Base-by-base conservation (phyloP, 208 protist species). In the Crithidia thermophila region DNA sequence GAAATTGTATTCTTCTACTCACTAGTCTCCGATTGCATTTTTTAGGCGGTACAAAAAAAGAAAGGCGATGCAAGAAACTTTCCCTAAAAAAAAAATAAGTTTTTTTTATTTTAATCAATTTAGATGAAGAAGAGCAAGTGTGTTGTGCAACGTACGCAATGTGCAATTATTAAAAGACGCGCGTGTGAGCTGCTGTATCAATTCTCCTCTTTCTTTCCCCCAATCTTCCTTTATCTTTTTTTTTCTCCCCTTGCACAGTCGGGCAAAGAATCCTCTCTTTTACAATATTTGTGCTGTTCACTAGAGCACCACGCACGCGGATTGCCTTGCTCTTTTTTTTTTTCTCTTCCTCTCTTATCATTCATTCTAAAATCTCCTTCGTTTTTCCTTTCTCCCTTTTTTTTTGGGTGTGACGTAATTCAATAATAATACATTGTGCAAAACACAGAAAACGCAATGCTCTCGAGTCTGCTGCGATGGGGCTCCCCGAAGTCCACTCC, bases 131-230 rank as follows among this genome's bases (percentile, higher is more conserved):
- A n/a, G n/a, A n/a, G n/a, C n/a, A n/a, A n/a, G n/a, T n/a, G n/a
- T n/a, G n/a, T n/a, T n/a, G n/a, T n/a, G n/a, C n/a, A n/a, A n/a
- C n/a, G n/a, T n/a, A 42, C 13, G 16, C 13, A 16, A 43, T 43
- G 39, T 10, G 10, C 16, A 43, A 43, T n/a, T 10, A 43, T 43
- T 16, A 10, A 43, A 16, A 43, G 39, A 43, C 10, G 16, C 10
- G 16, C 10, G 39, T 10, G 39, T 43, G 10, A 10, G 39, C 16
- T 43, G 10, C 39, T 43, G 18, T 20, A 67, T 51, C 21, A 21
- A 31, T 33, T 60, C 57, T 25, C n/a, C 11, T 72, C 37, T 52
- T 63, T 25, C 55, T 51, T 50, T 16, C 47, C 33, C 39, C 39
- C 39, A 10, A 7, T 62, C 23, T 34, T 27, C 40, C 56, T 34